Base-by-base conservation (phyloP, 768 basidiomycete species). In the Myochromella boudieri region DNA sequence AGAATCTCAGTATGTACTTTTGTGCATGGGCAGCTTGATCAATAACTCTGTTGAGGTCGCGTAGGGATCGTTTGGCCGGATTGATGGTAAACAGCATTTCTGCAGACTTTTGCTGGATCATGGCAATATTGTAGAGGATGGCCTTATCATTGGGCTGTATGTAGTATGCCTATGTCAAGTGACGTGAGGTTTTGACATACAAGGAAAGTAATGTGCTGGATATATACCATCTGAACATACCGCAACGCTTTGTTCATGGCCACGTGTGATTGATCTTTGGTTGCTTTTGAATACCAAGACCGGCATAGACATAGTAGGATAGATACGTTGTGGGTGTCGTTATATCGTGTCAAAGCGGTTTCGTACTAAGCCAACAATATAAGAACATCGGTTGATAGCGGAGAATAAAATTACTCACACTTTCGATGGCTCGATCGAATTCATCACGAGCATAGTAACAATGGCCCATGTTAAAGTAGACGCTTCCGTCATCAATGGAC, bases 71-170 rank as follows among this genome's bases (percentile, higher is more conserved):
- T 62, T 93, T 92, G 21, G 81, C 72, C 1, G 85, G 77, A 1
- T 76, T 74, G 20, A 95, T 68, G 1, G 81, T 75, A 54, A 93
- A 85, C 20, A 98, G 68, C 68, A 97, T 77, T 64, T 97, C 95
- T 0, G 92, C 90, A 0, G 90, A 85, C 66, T 97, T 97, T 63
- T 99, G 97, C 65, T 95, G 86, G 26, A 98, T 93, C 88, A 99
- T 95, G 44, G 95, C 95, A 57, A 97, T 91, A 65, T 99, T 98
- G 69, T 95, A 98, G 33, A 92, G 51, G 41, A 87, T 83, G 3
- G 92, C 89, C 61, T 95, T 94, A 70, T 99, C 97, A 45, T 75
- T 78, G 0, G 94, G 93, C 54, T 87, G 84, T 5, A 93, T 67
- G 53, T 91, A 86, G 12, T 88, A 72, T 1, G 95, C 94, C 95